These are phyloP conservation scores for Dichomitus squalens DNA, from an alignment of 1,284 basidiomycete genomes.

Conservation along the genomic window DNA sequence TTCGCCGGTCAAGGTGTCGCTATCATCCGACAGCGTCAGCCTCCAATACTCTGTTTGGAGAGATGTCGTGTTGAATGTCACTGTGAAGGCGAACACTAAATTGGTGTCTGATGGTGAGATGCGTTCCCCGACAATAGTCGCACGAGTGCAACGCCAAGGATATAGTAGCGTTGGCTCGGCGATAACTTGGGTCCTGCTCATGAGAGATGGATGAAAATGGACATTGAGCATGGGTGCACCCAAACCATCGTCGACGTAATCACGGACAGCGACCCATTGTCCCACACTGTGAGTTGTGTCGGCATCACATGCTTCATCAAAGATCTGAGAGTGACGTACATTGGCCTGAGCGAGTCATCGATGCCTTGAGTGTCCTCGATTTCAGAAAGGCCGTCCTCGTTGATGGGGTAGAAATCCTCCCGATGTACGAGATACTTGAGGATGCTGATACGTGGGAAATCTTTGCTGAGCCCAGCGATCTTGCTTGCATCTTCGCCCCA, in stretches of 20 bases:
- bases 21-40: slow-evolving; percentile 5
- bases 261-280: slow-evolving; percentile 4
- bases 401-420: slow-evolving; percentile 13
- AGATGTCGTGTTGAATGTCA: neutral
- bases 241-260: neutral
- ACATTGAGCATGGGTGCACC: neutral
- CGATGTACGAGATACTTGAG: slow-evolving; percentile 8
- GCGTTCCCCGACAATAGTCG: neutral
- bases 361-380: neutral
- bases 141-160: slow-evolving; percentile 6
- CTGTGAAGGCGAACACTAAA: neutral
- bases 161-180: neutral
- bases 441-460: slow-evolving; percentile 9
- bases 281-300: slow-evolving; percentile 1
- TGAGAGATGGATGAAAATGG: neutral
- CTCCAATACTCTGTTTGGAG: neutral
- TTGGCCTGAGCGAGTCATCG: slow-evolving; percentile 1
- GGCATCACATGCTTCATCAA: neutral
- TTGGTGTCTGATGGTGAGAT: neutral
- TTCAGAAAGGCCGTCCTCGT: slow-evolving; percentile 6
- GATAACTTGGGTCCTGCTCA: neutral
- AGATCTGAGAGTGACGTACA: slow-evolving; percentile 5
- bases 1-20: slow-evolving; percentile 1
- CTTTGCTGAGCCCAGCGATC: neutral
- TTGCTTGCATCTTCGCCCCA: neutral